Conservation (phyloP, 1,284 basidiomycete genomes). For the Thecaphora thlaspeos region DNA sequence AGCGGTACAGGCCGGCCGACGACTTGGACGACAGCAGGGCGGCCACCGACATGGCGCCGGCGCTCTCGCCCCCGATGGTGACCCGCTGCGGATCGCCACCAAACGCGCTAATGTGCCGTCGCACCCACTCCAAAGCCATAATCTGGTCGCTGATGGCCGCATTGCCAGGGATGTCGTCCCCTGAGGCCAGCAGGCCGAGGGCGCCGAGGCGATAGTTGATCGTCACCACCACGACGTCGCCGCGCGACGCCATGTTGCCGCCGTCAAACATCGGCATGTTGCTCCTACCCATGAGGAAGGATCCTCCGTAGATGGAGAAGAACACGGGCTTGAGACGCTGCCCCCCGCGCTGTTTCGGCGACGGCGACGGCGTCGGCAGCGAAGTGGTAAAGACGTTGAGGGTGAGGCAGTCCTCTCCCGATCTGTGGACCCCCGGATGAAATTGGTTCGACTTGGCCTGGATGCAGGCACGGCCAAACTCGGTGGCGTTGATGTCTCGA, state of each 20-base stretch:
- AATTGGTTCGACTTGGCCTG: no score
- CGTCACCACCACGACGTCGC: constrained; percentile 65
- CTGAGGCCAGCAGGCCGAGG: constrained; percentile 38
- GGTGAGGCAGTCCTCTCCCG: constrained; percentile 63
- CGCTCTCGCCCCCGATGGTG: constrained; percentile 82
- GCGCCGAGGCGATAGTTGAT: constrained; percentile 63
- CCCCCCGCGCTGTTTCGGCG: constrained; percentile 3
- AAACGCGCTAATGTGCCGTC: constrained; percentile 64
- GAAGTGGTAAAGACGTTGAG: constrained; percentile 65
- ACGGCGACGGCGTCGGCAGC: constrained; percentile 41
- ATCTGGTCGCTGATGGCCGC: constrained; percentile 50
- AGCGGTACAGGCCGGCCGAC: constrained; percentile 14
- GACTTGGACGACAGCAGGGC: constrained; percentile 16
- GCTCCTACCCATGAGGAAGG: constrained; percentile 60
- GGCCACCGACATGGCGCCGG: constrained; percentile 64
- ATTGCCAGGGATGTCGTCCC: constrained; percentile 30
- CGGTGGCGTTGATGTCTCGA: constrained; percentile 23
- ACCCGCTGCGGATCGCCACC: constrained; percentile 69
- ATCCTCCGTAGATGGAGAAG: constrained; percentile 61
- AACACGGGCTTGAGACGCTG: constrained; percentile 66
- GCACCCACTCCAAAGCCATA: constrained; percentile 63
- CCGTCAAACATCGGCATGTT: constrained; percentile 60
- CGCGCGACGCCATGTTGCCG: constrained; percentile 60
- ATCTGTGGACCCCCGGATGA: constrained; percentile 6
- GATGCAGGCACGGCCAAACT: constrained; percentile 20